Base-by-base conservation (phyloP, 345 rosid genomes). In the Syzygium grande region DNA sequence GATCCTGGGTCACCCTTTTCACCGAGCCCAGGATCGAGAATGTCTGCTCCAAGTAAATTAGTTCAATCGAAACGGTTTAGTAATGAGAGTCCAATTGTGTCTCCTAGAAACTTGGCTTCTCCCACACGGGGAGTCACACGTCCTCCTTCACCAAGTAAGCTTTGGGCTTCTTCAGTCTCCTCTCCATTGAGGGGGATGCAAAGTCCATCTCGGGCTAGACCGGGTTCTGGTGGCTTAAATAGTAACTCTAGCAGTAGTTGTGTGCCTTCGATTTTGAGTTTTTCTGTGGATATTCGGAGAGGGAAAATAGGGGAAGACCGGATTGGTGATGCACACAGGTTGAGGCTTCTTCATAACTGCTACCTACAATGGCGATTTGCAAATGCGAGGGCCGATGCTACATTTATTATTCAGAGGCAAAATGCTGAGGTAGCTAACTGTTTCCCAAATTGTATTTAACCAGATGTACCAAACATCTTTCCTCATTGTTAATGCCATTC, bases 351-450 rank as follows among this genome's bases (percentile, higher is more conserved):
- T 63, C 94, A 97, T 88, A 95, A 96, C 89, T 93, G 93, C 86
- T 89, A 94, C 88, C 90, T 97, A 90, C 97, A 95, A 90, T 96
- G 97, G 99, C 94, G 98, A 90, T 94, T 97, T 90, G 94, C 92
- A 78, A 96, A 95, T 91, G 98, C 99, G 4, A 92, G 94, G 89
- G 97, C 96, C 41, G 96, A 93, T 91, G 93, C 97, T 87, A 92
- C 95, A 79, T 91, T 92, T 94, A 91, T 89, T 90, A 89, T 94
- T 89, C 99, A 95, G 90, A 93, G 86, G 91, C 88, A 89, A 88
- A 92, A 49, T 87, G 97, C 97, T 55, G 97, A 95, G 99, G 99
- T 97, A 95, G 87, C 87, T 30, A 55, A 43, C 58, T 56, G 84
- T 49, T 34, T 16, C 34, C 49, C 30, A 30, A 34, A 53, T 84